Percentiles rank a stretch among this genome's conserved stretches.
phyloP scores from a whole-genome alignment of 2,329 filamentous ascomycete genomes.

The Claviceps fusiformis region DNA sequence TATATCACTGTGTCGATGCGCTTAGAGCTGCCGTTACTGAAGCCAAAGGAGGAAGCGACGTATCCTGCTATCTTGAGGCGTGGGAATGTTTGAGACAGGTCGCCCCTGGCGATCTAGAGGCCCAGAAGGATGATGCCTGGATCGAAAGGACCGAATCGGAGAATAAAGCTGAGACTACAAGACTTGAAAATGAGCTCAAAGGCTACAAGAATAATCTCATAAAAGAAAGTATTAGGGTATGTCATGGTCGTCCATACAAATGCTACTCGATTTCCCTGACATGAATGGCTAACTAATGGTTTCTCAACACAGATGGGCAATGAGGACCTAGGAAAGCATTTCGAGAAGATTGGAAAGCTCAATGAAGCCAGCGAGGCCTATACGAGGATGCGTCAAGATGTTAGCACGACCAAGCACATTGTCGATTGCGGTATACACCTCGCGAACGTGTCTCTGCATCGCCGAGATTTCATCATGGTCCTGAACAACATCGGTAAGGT shows the following conservation, averaged over 20 bases:
- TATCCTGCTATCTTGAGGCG: slow-evolving; percentile 55
- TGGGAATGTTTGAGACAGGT: slow-evolving; percentile 50
- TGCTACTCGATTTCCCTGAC: background rate
- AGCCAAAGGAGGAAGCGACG: slow-evolving; percentile 63
- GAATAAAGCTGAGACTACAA: slow-evolving; percentile 56
- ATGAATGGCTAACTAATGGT: background rate
- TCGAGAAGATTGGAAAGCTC: slow-evolving; percentile 65
- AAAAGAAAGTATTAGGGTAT: slow-evolving; percentile 86
- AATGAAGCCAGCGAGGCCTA: slow-evolving; percentile 63
- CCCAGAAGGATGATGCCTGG: slow-evolving; percentile 59
- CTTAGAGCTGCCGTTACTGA: slow-evolving; percentile 64
- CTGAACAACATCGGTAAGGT: slow-evolving; percentile 50
- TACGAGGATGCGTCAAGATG: slow-evolving; percentile 77
- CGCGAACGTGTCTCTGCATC: slow-evolving; percentile 61
- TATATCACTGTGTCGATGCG: slow-evolving; percentile 64
- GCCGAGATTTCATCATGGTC: slow-evolving; percentile 63
- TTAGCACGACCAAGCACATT: slow-evolving; percentile 71
- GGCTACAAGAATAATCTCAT: slow-evolving; percentile 95
- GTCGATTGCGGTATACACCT: slow-evolving; percentile 70
- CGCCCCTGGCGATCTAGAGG: slow-evolving; percentile 54
- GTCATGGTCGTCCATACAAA: background rate
- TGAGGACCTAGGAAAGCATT: slow-evolving; percentile 78
- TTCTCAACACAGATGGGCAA: slow-evolving; percentile 62
- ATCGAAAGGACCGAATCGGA: slow-evolving; percentile 50
- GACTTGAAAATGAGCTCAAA: slow-evolving; percentile 75